Conservation (phyloP, 1,284 basidiomycete genomes). For the Caloboletus firmus region DNA sequence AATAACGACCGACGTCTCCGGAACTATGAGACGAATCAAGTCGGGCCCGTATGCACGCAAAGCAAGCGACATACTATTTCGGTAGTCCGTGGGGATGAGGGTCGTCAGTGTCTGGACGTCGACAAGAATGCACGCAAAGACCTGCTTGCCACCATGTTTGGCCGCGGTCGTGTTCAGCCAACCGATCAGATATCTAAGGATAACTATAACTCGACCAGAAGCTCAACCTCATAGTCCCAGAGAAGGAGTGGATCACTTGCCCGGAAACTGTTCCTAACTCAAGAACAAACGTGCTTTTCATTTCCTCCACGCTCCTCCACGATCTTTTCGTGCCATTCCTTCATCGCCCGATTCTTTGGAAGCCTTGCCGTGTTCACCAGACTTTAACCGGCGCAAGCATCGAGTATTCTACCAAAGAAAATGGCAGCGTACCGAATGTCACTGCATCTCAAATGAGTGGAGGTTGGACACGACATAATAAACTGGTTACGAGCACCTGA, state of each 20-base stretch:
- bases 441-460: neutral
- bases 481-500: neutral
- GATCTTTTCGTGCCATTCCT: neutral
- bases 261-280: neutral
- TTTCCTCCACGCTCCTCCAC: slow-evolving; percentile 6
- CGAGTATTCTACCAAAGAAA: neutral
- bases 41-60: neutral
- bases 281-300: slow-evolving; percentile 1
- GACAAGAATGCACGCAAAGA: neutral
- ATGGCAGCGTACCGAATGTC: neutral
- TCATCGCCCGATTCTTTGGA: neutral
- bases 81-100: neutral
- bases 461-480: neutral
- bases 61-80: slow-evolving; percentile 1
- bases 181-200: neutral
- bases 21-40: neutral
- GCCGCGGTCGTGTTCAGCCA: slow-evolving; percentile 6
- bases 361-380: slow-evolving; percentile 11
- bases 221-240: neutral
- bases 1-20: neutral
- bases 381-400: slow-evolving; percentile 12
- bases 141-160: slow-evolving; percentile 10
- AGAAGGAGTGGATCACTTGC: neutral
- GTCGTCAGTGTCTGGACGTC: neutral
- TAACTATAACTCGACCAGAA: neutral